Evolutionary conservation across 345 rosid species (phyloP).

Genomic region (Toxicodendron radicans): DNA sequence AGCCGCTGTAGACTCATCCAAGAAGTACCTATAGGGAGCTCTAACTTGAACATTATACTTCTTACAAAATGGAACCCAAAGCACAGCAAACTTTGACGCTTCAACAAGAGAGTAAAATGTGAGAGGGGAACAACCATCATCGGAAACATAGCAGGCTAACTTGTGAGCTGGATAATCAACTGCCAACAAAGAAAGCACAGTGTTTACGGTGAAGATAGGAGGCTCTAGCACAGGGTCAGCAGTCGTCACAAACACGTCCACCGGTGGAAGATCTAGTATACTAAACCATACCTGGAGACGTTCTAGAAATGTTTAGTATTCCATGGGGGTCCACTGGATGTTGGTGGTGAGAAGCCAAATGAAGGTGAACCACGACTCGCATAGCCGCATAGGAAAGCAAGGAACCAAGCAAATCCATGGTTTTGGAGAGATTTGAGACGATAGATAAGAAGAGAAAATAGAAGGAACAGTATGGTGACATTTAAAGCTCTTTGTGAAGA

Average conservation of each 20-base stretch:
- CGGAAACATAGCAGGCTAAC: conserved; percentile 49
- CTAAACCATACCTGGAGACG: conserved; percentile 49
- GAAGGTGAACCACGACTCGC: conserved; percentile 59
- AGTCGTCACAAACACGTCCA: conserved; percentile 59
- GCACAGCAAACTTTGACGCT: conserved; percentile 57
- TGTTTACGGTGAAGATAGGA: conserved; percentile 46
- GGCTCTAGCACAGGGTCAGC: conserved; percentile 52
- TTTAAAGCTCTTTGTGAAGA: conserved; percentile 32
- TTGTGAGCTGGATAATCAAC: conserved; percentile 46
- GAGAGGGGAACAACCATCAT: conserved; percentile 55
- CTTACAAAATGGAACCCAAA: conserved; percentile 72
- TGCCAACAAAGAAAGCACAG: conserved; percentile 52
- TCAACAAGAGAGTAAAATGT: conserved; percentile 59
- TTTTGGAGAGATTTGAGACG: conserved; percentile 32
- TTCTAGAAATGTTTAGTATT: conserved; percentile 39
- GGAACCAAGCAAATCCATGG: conserved; percentile 49
- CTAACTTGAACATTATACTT: conserved; percentile 46
- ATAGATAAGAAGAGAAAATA: conserved; percentile 35
- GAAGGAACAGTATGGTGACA: conserved; percentile 28
- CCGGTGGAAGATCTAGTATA: conserved; percentile 44
- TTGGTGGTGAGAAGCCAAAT: conserved; percentile 43
- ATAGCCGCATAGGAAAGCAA: conserved; percentile 62
- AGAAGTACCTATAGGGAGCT: conserved; percentile 70
- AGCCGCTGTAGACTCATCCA: neutral
- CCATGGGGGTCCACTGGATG: conserved; percentile 56